Evolutionary conservation across 2,329 filamentous ascomycete species (phyloP).

Genomic region (Sporothrix brasiliensis): DNA sequence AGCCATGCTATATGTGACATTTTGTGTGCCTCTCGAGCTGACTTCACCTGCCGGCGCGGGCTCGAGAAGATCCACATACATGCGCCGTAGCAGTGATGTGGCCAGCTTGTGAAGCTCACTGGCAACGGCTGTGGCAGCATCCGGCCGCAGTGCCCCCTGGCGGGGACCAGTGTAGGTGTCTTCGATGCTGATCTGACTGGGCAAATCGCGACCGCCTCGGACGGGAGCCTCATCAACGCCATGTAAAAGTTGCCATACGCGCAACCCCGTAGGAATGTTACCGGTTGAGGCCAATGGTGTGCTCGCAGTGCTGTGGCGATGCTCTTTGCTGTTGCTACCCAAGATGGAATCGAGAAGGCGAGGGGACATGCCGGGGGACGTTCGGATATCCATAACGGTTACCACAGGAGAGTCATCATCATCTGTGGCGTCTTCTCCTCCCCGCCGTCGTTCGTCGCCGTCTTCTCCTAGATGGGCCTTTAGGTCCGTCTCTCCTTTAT

Average conservation of each 20-base stretch:
- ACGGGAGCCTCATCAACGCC: conserved; percentile 78
- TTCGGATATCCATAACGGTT: conserved; percentile 67
- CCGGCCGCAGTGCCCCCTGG: conserved; percentile 65
- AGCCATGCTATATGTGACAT: neutral
- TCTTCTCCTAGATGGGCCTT: conserved; percentile 33
- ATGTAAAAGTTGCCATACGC: conserved; percentile 77
- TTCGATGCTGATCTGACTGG: conserved; percentile 90
- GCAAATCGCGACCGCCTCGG: conserved; percentile 68
- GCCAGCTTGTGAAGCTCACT: conserved; percentile 71
- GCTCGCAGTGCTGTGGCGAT: conserved; percentile 59
- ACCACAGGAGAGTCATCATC: conserved; percentile 47
- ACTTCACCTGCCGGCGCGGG: neutral
- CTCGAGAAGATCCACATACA: conserved; percentile 74
- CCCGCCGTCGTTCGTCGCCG: conserved; percentile 35
- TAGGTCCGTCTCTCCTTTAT: conserved; percentile 41
- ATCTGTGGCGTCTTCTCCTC: conserved; percentile 39
- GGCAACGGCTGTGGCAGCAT: conserved; percentile 64
- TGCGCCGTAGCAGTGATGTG: conserved; percentile 71
- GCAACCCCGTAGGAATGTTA: conserved; percentile 59
- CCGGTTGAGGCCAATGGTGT: neutral
- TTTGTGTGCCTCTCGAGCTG: neutral
- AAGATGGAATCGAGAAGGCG: conserved; percentile 69
- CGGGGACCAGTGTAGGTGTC: conserved; percentile 77
- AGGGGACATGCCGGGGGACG: conserved; percentile 64
- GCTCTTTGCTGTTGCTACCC: conserved; percentile 59